These are phyloP conservation scores for Trichoderma virens DNA, from an alignment of 495 filamentous ascomycete genomes.

Conservation along the genomic window DNA sequence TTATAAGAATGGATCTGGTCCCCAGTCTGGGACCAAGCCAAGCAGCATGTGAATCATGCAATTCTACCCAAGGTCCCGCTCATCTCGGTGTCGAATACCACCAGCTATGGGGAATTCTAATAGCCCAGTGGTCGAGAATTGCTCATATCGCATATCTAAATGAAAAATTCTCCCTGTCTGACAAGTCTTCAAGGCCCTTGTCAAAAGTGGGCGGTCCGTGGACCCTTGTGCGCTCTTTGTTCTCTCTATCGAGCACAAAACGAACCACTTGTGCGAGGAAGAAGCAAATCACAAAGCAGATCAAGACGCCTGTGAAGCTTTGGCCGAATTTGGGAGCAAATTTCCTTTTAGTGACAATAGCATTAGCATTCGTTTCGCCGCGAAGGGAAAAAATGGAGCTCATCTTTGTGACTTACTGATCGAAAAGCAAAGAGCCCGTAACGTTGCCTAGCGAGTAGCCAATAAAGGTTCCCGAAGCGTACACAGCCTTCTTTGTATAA, in stretches of 20 bases:
- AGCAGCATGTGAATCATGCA: too few species aligned
- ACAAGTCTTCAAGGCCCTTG: not conserved
- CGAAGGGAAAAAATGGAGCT: not conserved
- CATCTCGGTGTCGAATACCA: too few species aligned
- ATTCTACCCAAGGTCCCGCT: too few species aligned
- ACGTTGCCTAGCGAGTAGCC: not conserved
- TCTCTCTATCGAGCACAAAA: not conserved
- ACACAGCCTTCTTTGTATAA: not conserved
- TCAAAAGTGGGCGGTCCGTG: not conserved
- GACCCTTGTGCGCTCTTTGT: not conserved
- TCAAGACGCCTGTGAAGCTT: not conserved
- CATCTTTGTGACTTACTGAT: not conserved
- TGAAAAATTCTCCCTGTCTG: not conserved
- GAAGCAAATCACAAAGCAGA: not conserved
- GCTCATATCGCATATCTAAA: not conserved
- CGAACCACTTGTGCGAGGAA: not conserved
- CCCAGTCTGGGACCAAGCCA: too few species aligned
- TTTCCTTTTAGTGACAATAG: not conserved
- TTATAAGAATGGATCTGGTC: too few species aligned
- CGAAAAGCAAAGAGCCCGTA: not conserved
- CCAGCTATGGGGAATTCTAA: too few species aligned
- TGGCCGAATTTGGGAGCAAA: not conserved
- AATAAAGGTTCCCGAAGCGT: not conserved
- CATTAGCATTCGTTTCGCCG: not conserved
- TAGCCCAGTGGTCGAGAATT: too few species aligned